Percentiles rank a stretch among this genome's conserved stretches.
phyloP scores from a whole-genome alignment of 176 grass and related monocot species.

The Poa annua region DNA sequence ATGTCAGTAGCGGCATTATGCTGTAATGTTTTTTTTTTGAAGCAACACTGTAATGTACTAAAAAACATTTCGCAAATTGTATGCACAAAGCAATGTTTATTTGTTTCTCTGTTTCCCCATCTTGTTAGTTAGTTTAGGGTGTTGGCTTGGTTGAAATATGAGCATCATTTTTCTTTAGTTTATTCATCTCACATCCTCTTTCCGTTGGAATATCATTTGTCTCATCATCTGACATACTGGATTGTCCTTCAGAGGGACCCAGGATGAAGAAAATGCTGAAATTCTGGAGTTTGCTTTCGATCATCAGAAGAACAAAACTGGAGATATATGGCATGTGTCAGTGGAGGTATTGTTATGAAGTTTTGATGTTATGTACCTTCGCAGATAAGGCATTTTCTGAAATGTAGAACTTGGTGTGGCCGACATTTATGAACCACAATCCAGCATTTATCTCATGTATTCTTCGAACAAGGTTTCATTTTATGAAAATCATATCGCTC shows the following conservation, averaged over 20 bases:
- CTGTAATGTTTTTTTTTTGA: background rate
- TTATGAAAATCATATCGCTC: conserved; percentile 6
- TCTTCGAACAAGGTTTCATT: conserved; percentile 20
- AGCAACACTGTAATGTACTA: background rate
- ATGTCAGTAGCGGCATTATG: background rate
- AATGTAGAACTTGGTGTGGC: background rate
- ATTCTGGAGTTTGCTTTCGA: conserved; percentile 68
- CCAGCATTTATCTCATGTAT: conserved; percentile 23
- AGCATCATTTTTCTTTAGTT: conserved; percentile 24
- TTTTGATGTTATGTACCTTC: conserved; percentile 33
- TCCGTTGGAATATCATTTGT: conserved; percentile 10
- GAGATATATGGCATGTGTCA: conserved; percentile 89
- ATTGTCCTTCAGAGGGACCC: conserved; percentile 44
- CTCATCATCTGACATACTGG: conserved; percentile 29
- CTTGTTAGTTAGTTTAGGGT: background rate
- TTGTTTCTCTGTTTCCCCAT: background rate
- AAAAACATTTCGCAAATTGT: background rate
- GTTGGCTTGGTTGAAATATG: conserved; percentile 21
- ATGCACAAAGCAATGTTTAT: background rate
- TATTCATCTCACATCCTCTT: conserved; percentile 19
- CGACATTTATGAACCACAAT: conserved; percentile 30
- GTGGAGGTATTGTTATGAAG: conserved; percentile 64
- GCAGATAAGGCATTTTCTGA: conserved; percentile 1
- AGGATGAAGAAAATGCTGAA: conserved; percentile 43
- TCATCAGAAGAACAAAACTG: conserved; percentile 75